Percentiles rank a stretch among this genome's conserved stretches.
phyloP scores from a whole-genome alignment of 768 basidiomycete species.

The Podaxis sp. region DNA sequence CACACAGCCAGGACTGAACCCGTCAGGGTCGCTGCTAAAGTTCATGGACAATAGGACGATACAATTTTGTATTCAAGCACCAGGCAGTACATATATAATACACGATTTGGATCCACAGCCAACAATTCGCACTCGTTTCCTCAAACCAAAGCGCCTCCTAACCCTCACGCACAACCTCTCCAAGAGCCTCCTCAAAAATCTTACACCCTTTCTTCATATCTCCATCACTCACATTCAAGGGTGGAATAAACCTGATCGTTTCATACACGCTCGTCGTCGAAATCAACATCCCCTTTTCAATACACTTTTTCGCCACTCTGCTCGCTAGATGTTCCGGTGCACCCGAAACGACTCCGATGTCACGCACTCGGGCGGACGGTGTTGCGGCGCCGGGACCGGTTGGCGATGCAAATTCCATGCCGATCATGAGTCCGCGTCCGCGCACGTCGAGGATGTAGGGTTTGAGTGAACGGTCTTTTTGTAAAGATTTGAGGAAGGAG shows the following conservation, averaged over 20 bases:
- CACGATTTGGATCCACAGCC: too few species aligned
- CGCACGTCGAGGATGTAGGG: constrained; percentile 80
- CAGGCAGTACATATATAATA: too few species aligned
- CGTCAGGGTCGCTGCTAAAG: too few species aligned
- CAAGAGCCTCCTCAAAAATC: constrained; percentile 67
- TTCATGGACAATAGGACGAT: too few species aligned
- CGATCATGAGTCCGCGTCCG: constrained; percentile 88
- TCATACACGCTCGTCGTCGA: constrained; percentile 89
- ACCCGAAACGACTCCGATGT: constrained; percentile 38
- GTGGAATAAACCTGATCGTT: constrained; percentile 89
- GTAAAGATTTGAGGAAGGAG: constrained; percentile 49
- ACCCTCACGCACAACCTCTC: constrained; percentile 57
- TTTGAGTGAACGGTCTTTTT: constrained; percentile 43
- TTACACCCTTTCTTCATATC: constrained; percentile 67
- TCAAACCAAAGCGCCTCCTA: constrained; percentile 9
- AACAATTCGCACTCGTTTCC: too few species aligned
- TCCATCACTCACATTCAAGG: constrained; percentile 72
- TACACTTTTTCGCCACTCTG: constrained; percentile 71
- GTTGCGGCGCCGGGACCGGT: constrained; percentile 28
- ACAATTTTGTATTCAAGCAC: too few species aligned
- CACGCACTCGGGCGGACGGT: constrained; percentile 14
- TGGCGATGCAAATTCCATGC: constrained; percentile 70
- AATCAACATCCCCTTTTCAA: constrained; percentile 82
- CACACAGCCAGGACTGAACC: too few species aligned
- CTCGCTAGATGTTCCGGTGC: constrained; percentile 51